Conservation (phyloP, 139 green algal species). For the Helicosporidium sp. region DNA sequence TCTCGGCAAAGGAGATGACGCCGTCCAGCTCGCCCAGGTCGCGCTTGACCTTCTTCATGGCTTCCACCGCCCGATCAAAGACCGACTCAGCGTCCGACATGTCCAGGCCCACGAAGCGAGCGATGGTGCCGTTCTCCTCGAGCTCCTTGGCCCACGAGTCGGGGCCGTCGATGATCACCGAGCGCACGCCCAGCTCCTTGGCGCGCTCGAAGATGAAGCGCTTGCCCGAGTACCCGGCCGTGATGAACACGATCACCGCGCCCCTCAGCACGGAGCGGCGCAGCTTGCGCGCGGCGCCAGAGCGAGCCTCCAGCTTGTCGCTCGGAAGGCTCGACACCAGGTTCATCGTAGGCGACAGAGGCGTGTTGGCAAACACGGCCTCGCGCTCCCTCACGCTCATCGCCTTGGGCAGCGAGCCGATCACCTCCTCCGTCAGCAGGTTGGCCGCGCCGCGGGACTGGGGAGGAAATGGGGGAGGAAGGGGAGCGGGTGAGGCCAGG, state of each 20-base stretch:
- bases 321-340: constrained; percentile 7
- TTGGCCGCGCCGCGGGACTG: constrained; percentile 6
- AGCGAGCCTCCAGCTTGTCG: constrained; percentile 11
- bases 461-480: not conserved
- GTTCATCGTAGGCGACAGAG: constrained; percentile 28
- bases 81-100: constrained; percentile 49
- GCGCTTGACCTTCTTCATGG: constrained; percentile 10
- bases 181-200: constrained; percentile 48
- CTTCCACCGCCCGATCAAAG: constrained; percentile 42
- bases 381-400: constrained; percentile 29
- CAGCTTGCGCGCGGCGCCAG: constrained; percentile 22
- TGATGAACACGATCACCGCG: constrained; percentile 58
- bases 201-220: constrained; percentile 73
- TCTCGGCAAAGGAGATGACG: constrained; percentile 63
- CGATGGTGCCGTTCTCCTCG: constrained; percentile 42
- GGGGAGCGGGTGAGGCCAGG: not conserved
- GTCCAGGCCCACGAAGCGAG: constrained; percentile 56
- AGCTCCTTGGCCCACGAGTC: constrained; percentile 37
- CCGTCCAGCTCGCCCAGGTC: constrained; percentile 50
- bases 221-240: constrained; percentile 50
- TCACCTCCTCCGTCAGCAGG: constrained; percentile 31
- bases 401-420: constrained; percentile 43
- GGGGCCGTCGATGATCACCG: constrained; percentile 53
- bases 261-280: constrained; percentile 42
- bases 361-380: constrained; percentile 20